Percentiles rank a stretch among this genome's conserved stretches.
These are phyloP conservation scores for Plasmodium falciparum DNA, from an alignment of 169 alveolate species.

Conservation along the genomic window DNA sequence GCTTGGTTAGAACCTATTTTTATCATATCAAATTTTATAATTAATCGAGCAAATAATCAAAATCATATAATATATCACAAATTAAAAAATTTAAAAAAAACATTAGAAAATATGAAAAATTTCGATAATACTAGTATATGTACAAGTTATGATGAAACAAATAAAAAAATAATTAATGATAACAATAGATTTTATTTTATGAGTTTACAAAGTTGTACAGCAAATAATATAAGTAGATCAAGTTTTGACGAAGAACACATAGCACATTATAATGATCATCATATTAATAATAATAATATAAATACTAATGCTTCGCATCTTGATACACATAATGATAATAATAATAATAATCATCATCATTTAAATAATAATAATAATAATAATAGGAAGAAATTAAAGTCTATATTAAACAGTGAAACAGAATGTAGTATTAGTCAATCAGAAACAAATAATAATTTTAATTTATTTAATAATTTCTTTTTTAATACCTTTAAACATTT, in stretches of 20 bases:
- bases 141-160: slow-evolving; percentile 2
- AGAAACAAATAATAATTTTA: slow-evolving; percentile 75
- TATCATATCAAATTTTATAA: slow-evolving; percentile 85
- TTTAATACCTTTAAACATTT: slow-evolving; percentile 44
- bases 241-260: neutral
- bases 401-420: slow-evolving; percentile 56
- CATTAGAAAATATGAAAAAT: slow-evolving; percentile 78
- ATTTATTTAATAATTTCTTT: slow-evolving; percentile 65
- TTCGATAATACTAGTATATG: slow-evolving; percentile 14
- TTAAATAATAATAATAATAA: neutral
- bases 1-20: slow-evolving; percentile 89
- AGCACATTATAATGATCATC: neutral
- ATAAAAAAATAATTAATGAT: slow-evolving; percentile 28
- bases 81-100: slow-evolving; percentile 77
- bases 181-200: slow-evolving; percentile 16
- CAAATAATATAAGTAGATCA: slow-evolving; percentile 21
- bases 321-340: neutral
- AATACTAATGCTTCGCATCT: neutral
- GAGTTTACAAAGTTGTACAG: slow-evolving; percentile 21
- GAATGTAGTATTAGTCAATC: slow-evolving; percentile 77
- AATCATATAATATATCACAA: slow-evolving; percentile 77
- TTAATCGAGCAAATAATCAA: slow-evolving; percentile 79
- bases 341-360: neutral
- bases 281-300: slow-evolving; percentile 2
- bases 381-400: slow-evolving; percentile 40